These are phyloP conservation scores for Rhododendron ferrugineum DNA, from an alignment of 148 eudicot genomes.

Conservation along the genomic window DNA sequence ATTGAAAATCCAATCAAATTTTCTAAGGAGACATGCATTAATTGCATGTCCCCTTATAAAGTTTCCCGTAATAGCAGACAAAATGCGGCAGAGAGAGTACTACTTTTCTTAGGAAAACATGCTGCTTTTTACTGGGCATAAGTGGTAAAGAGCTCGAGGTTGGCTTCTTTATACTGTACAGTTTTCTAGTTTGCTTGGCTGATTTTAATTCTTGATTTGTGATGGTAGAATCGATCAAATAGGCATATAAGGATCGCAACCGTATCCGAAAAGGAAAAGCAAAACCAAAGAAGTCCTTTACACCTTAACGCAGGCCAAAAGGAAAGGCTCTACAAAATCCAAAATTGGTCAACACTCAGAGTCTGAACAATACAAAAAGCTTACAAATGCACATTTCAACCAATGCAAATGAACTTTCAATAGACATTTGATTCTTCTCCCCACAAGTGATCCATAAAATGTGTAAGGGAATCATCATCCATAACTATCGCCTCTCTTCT, in stretches of 20 bases:
- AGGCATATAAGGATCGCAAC: neutral
- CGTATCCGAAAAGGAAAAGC: neutral
- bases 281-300: neutral
- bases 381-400: neutral
- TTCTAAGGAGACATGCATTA: neutral
- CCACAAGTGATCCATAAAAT: neutral
- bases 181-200: conserved; percentile 3
- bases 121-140: neutral
- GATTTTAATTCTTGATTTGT: neutral
- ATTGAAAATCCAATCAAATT: neutral
- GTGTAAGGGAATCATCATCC: neutral
- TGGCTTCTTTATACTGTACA: neutral
- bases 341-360: neutral
- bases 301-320: neutral
- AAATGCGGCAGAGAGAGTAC: neutral
- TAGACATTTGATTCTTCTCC: neutral
- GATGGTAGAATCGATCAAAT: neutral
- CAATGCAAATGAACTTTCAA: neutral
- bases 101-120: neutral
- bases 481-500: neutral
- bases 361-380: neutral
- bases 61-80: neutral
- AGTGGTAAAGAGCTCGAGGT: neutral
- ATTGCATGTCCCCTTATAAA: neutral
- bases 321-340: neutral